phyloP scores from a whole-genome alignment of 345 rosid genomes.

The Barbarea vulgaris region DNA sequence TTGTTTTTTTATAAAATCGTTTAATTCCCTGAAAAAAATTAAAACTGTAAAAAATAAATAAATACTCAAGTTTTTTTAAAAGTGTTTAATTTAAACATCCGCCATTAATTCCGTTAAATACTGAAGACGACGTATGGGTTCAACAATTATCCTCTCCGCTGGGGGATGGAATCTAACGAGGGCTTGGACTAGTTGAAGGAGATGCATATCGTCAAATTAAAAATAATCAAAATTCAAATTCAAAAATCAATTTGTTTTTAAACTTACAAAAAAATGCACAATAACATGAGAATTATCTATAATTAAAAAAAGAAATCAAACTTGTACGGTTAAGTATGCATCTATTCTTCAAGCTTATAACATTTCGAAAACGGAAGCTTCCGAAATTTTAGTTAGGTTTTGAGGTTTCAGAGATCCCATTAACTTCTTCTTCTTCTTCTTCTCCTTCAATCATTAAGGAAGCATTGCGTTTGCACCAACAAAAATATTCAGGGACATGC shows the following conservation, averaged over 20 bases:
- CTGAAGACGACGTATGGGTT: neutral
- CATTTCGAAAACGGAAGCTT: conserved; percentile 24
- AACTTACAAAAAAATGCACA: conserved; percentile 5
- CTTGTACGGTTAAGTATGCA: conserved; percentile 1
- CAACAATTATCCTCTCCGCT: too few species aligned
- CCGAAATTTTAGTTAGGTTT: conserved; percentile 5
- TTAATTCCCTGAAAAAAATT: neutral
- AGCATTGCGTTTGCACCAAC: conserved; percentile 82
- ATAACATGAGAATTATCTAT: conserved; percentile 2
- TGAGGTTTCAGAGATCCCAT: conserved; percentile 34
- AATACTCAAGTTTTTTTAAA: neutral
- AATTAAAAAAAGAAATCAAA: neutral
- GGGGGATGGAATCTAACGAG: too few species aligned
- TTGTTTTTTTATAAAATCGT: neutral
- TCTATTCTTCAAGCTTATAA: conserved; percentile 14
- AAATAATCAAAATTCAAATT: neutral
- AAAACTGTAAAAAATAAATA: too few species aligned
- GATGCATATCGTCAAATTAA: too few species aligned
- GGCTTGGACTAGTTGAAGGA: too few species aligned
- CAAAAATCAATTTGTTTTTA: neutral
- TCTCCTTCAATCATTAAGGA: conserved; percentile 17
- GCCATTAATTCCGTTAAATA: too few species aligned
- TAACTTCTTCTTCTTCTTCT: conserved; percentile 33
- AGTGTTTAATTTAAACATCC: too few species aligned
- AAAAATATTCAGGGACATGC: conserved; percentile 58